Base-by-base conservation (phyloP, 2,329 filamentous ascomycete species). In the Lasiodiplodia gonubiensis region DNA sequence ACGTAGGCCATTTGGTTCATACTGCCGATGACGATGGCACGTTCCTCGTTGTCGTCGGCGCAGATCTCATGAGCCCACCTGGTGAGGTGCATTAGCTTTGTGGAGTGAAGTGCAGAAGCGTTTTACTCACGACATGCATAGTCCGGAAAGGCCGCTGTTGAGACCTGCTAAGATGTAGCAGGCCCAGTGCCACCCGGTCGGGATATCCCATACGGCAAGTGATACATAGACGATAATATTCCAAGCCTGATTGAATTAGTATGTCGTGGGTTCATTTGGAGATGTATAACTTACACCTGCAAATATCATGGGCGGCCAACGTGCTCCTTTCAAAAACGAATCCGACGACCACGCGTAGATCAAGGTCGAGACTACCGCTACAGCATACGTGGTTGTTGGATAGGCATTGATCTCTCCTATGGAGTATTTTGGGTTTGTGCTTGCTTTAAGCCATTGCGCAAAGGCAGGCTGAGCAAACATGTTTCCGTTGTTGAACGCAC, bases 1-100 rank as follows among this genome's bases (percentile, higher is more conserved):
- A 90, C 88, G 68, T 91, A 90, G 0, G 88, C 89, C 79, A 91
- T 85, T 73, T 89, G 85, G 68, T 91, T 92, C 87, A 91, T 91
- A 18, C 82, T 79, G 0, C 83, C 89, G 0, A 89, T 84, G 0
- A 91, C 88, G 4, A 92, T 79, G 0, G 89, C 88, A 11, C 89
- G 80, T 77, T 91, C 89, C 75, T 92, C 89, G 66, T 88, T 86
- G 55, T 89, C 83, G 3, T 78, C 77, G 3, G 82, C 79, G 68
- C 85, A 87, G 23, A 86, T 85, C 69, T 87, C 85, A 64, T 86
- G 83, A 0, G 83, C 81, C 84, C 84, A 86, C 10, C 79, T 51
- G 65, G 49, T 16, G 42, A 4, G 8, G 23, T 39, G 6, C 21
- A 33, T 39, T 16, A 30, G 35, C n/a, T 10, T 21, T 39, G 30